phyloP scores from a whole-genome alignment of 129 eudicot species.

The Pulicaria dysenterica region DNA sequence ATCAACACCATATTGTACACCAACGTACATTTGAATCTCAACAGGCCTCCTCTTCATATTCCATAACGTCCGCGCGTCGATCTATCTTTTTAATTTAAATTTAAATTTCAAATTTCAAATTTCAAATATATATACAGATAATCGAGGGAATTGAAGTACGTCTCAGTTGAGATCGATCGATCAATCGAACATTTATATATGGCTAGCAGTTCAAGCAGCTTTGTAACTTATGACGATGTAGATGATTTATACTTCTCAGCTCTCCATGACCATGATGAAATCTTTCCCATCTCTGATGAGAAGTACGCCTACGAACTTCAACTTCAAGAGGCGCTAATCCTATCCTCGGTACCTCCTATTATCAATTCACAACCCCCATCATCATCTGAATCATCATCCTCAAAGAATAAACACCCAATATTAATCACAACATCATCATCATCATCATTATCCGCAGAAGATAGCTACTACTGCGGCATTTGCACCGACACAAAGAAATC shows the following conservation, averaged over 20 bases:
- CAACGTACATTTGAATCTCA: too few species aligned
- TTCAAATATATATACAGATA: too few species aligned
- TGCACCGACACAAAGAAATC: conserved; percentile 41
- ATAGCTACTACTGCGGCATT: conserved; percentile 34
- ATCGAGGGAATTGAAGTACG: too few species aligned
- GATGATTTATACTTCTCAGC: conserved; percentile 48
- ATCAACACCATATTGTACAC: too few species aligned
- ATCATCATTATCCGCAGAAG: not conserved
- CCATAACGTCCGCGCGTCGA: too few species aligned
- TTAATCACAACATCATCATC: not conserved
- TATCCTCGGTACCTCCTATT: conserved; percentile 11
- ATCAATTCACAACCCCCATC: not conserved
- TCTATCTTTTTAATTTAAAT: too few species aligned
- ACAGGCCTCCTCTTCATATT: too few species aligned
- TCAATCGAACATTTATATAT: not conserved
- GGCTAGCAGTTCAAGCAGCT: conserved; percentile 24
- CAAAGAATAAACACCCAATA: too few species aligned
- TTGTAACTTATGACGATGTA: conserved; percentile 4
- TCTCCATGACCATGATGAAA: conserved; percentile 34
- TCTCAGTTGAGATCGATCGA: too few species aligned
- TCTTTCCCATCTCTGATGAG: conserved; percentile 45
- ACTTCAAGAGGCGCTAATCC: conserved; percentile 44
- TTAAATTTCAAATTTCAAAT: too few species aligned
- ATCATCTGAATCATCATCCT: conserved; percentile 3
- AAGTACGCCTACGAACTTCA: conserved; percentile 46